Evolutionary conservation across 2,329 filamentous ascomycete genomes (phyloP).

Genomic region (Clathrospora elynae): DNA sequence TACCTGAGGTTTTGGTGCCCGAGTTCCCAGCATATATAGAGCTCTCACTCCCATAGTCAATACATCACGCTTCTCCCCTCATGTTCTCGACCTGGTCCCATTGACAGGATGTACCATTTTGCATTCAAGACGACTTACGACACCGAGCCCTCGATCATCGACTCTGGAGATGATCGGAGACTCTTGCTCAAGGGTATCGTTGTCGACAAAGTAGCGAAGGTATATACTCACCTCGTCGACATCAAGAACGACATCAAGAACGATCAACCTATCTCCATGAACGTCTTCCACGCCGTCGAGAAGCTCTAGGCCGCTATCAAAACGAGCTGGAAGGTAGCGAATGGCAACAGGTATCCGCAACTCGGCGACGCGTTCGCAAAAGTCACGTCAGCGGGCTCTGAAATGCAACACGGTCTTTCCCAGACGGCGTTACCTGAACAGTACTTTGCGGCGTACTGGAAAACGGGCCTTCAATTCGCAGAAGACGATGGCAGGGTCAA

Average conservation of each 20-base stretch:
- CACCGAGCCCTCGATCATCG: not conserved
- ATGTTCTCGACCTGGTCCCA: no score
- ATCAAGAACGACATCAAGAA: not conserved
- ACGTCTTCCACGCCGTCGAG: constrained; percentile 1
- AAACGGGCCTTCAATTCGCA: not conserved
- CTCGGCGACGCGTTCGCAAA: constrained; percentile 6
- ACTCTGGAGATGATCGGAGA: constrained; percentile 4
- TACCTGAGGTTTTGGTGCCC: no score
- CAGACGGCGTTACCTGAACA: not conserved
- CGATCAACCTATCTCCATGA: constrained; percentile 1
- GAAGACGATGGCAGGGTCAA: not conserved
- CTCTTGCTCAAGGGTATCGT: constrained; percentile 3
- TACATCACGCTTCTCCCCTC: no score
- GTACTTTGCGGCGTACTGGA: constrained; percentile 5
- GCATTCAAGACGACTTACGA: not conserved
- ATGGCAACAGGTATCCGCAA: not conserved
- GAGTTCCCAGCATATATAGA: no score
- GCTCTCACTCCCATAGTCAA: no score
- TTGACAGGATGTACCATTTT: not conserved
- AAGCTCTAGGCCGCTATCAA: not conserved
- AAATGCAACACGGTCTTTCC: not conserved
- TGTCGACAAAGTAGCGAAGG: constrained; percentile 3
- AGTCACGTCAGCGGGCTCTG: not conserved
- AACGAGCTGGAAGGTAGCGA: not conserved
- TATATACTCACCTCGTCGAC: not conserved